phyloP scores from a whole-genome alignment of 2,329 filamentous ascomycete species.

The Fusarium sp. region DNA sequence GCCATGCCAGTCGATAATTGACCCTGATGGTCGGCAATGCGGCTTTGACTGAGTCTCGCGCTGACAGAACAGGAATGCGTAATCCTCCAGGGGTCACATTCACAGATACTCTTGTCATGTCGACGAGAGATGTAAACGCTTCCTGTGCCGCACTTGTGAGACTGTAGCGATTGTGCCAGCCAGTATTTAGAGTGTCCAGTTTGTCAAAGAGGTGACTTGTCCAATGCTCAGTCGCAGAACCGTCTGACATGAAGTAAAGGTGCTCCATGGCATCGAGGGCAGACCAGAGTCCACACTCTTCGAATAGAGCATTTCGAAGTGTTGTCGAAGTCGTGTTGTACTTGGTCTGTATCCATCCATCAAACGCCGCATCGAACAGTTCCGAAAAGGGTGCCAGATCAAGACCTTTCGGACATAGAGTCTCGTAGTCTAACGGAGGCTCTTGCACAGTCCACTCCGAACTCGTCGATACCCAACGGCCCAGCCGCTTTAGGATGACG shows the following conservation, averaged over 20 bases:
- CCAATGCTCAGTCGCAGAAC: constrained; percentile 74
- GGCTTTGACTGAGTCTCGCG: constrained; percentile 66
- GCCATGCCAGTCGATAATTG: constrained; percentile 75
- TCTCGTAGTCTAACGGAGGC: constrained; percentile 66
- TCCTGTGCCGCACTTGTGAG: constrained; percentile 83
- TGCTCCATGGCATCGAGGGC: constrained; percentile 75
- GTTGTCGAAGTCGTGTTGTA: constrained; percentile 76
- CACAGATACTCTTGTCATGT: constrained; percentile 73
- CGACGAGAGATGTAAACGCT: constrained; percentile 71
- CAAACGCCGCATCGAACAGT: constrained; percentile 77
- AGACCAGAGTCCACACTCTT: constrained; percentile 74
- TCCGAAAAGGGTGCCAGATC: constrained; percentile 78
- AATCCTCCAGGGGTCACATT: constrained; percentile 58
- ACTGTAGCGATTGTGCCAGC: constrained; percentile 85
- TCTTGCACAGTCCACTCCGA: constrained; percentile 49
- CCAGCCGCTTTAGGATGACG: constrained; percentile 81
- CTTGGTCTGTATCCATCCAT: constrained; percentile 81
- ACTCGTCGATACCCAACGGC: constrained; percentile 59
- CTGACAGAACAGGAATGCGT: constrained; percentile 57
- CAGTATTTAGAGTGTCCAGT: constrained; percentile 69
- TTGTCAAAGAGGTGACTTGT: constrained; percentile 79
- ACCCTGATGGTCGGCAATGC: constrained; percentile 73
- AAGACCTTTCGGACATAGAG: constrained; percentile 62
- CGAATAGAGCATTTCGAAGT: constrained; percentile 75
- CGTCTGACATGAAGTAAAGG: constrained; percentile 83